These are phyloP conservation scores for Talaromyces sp. DNA, from an alignment of 2,329 filamentous ascomycete species.

Conservation along the genomic window DNA sequence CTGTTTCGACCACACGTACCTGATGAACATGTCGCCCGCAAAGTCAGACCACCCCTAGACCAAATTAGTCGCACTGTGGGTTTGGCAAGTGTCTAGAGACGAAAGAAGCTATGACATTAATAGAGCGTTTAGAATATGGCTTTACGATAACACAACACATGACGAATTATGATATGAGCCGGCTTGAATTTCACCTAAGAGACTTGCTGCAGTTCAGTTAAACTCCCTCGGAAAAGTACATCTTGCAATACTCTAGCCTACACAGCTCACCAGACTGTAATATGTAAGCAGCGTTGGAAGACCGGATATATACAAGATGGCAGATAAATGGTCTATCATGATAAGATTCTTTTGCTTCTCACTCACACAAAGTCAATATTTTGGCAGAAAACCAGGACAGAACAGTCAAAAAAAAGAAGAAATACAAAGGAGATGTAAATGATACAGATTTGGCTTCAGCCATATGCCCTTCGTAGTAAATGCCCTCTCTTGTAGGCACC, in stretches of 20 bases:
- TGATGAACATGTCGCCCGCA: slow-evolving; percentile 10
- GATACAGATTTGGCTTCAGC: slow-evolving; percentile 39
- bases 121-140: not conserved
- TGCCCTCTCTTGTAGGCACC: slow-evolving; percentile 11
- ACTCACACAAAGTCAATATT: slow-evolving; percentile 28
- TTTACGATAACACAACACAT: not conserved
- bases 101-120: slow-evolving; percentile 14
- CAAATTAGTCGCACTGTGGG: slow-evolving; percentile 33
- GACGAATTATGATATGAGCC: not conserved
- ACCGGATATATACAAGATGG: slow-evolving; percentile 42
- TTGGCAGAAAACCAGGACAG: slow-evolving; percentile 23
- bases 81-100: slow-evolving; percentile 30
- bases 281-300: slow-evolving; percentile 34
- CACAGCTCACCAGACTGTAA: slow-evolving; percentile 29
- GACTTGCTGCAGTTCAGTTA: not conserved
- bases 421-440: slow-evolving; percentile 32
- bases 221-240: not conserved
- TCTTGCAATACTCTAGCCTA: slow-evolving; percentile 29
- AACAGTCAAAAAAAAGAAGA: slow-evolving; percentile 34
- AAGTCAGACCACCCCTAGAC: slow-evolving; percentile 19
- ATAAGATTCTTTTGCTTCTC: slow-evolving; percentile 38
- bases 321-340: slow-evolving; percentile 33
- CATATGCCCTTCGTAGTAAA: slow-evolving; percentile 25
- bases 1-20: slow-evolving; percentile 33
- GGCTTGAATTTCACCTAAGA: not conserved